These are phyloP conservation scores for Dianthus caryophyllus DNA, from an alignment of 148 eudicot genomes.

Conservation along the genomic window DNA sequence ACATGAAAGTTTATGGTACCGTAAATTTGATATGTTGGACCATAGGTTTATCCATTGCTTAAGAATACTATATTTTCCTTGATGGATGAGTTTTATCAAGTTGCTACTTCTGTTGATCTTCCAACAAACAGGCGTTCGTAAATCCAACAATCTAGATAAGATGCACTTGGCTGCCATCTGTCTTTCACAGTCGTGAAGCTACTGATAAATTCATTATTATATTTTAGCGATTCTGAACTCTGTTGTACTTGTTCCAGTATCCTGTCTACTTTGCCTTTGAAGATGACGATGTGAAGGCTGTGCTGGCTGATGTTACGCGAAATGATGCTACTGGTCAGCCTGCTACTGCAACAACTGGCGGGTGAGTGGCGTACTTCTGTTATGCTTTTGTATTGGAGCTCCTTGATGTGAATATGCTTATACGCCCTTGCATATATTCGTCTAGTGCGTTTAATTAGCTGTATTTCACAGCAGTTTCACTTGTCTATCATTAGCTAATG, in stretches of 20 bases:
- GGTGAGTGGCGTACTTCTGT: conserved; percentile 48
- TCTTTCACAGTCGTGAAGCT: neutral
- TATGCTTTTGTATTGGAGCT: conserved; percentile 10
- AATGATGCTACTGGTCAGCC: conserved; percentile 87
- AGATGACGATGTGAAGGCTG: conserved; percentile 64
- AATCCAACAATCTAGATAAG: neutral
- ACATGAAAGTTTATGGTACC: conserved; percentile 3
- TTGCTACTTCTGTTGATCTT: neutral
- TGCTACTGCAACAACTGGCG: conserved; percentile 97
- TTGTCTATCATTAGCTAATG: neutral
- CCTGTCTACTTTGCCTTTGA: conserved; percentile 97
- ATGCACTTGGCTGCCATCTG: neutral
- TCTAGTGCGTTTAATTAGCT: neutral
- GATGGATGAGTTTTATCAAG: neutral
- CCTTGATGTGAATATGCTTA: neutral
- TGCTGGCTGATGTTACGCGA: conserved; percentile 72
- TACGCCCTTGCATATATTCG: neutral
- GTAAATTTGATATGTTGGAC: conserved; percentile 1
- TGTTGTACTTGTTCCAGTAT: conserved; percentile 58
- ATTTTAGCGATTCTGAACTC: conserved; percentile 4
- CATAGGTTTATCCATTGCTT: neutral
- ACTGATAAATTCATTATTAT: neutral
- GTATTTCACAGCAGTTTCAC: neutral
- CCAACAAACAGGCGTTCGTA: neutral
- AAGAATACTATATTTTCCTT: neutral